Base-by-base conservation (phyloP, 1,139 yeast species). In the Kodamaea derodonti region DNA sequence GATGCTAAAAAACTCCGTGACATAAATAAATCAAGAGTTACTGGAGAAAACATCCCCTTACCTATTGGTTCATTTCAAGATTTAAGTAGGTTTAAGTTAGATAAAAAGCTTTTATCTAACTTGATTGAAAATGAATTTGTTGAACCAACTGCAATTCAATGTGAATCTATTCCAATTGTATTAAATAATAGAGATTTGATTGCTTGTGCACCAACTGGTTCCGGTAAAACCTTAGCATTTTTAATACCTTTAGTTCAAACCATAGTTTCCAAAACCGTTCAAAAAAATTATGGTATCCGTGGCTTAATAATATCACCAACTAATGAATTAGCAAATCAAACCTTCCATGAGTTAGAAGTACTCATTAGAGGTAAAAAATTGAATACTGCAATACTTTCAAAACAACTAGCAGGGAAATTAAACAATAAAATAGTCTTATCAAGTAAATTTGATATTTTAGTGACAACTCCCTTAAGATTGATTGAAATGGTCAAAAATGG, bases 161-260 rank as follows among this genome's bases (percentile, higher is more conserved):
- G 90, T 47, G 95, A 87, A 56, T 75, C 86, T 2, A 80, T 88
- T 25, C 95, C 96, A 1, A 64, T 78, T 14, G 62, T 85, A 23
- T 63, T 85, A 33, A 66, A 72, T 33, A 69, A 67, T 17, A 72
- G 92, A 40, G 95, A 87, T 51, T 54, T 87, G 31, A 67, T 87
- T 37, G 95, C 94, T 1, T 84, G 95, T 67, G 95, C 96, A 0
- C 96, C 95, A 27, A 87, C 96, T 0, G 96, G 96, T 47, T 84
- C 95, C 5, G 96, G 96, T 64, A 87, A 87, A 56, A 86, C 96
- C 0, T 66, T 88, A 33, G 96, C 97, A 30, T 92, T 84, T 56
- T 68, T 84, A 37, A 76, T 88, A 13, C 98, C 98, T 2, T 53
- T 90, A 46, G 62, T 92, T 12, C 95, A 87, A 49, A 68, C 68